Conservation (phyloP, 352 stramenopile species). For the Globisporangium emineosum region DNA sequence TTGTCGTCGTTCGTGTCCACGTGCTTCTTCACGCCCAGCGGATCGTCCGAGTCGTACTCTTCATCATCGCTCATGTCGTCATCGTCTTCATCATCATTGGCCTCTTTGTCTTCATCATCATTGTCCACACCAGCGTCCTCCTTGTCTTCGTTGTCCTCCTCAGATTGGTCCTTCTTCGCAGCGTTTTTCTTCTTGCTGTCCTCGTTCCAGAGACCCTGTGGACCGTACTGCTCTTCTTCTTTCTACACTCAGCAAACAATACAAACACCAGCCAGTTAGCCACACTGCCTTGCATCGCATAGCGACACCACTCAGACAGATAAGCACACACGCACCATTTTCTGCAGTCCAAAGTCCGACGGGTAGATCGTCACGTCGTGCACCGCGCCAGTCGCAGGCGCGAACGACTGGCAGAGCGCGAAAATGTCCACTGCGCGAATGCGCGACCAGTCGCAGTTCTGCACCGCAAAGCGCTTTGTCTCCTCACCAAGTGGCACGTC, state of each 20-base stretch:
- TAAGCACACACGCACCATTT: conserved; percentile 65
- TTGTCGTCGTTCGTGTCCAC: conserved; percentile 54
- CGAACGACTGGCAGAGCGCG: conserved; percentile 93
- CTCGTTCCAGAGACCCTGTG: conserved; percentile 58
- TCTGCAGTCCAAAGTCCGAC: conserved; percentile 94
- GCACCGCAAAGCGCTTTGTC: conserved; percentile 90
- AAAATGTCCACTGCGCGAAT: conserved; percentile 96
- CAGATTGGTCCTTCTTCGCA: conserved; percentile 15
- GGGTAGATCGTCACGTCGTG: conserved; percentile 94
- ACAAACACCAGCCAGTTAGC: not conserved
- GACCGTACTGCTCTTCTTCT: conserved; percentile 76
- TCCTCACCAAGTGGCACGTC: conserved; percentile 82
- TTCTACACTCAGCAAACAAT: conserved; percentile 35
- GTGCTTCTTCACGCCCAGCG: conserved; percentile 62
- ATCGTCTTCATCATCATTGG: conserved; percentile 18
- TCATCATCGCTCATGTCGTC: conserved; percentile 30
- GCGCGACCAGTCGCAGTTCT: conserved; percentile 97
- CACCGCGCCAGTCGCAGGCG: conserved; percentile 84
- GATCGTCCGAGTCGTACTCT: conserved; percentile 68
- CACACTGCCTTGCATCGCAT: not conserved
- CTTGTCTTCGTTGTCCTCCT: conserved; percentile 17
- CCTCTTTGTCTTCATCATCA: conserved; percentile 12
- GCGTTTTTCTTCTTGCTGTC: conserved; percentile 30
- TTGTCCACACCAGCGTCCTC: conserved; percentile 23
- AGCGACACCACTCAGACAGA: not conserved